Evolutionary conservation across 352 stramenopile species (phyloP).

Genomic region (Pythium grandisporangium): DNA sequence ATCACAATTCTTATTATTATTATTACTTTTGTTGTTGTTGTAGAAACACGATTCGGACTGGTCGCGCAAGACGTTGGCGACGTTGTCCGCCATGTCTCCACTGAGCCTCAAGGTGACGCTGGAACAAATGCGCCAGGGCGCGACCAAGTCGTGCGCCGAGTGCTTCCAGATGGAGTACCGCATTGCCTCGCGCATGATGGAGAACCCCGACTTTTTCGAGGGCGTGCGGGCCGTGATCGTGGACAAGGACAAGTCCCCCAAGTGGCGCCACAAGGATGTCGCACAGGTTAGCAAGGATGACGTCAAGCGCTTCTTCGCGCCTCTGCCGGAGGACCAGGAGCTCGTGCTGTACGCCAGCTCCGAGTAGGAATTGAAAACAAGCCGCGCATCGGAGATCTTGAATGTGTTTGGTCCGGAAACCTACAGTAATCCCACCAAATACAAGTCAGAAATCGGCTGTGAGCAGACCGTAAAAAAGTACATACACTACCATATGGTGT

Average conservation of each 20-base stretch:
- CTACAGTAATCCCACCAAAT: too few relatives aligned
- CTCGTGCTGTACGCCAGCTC: constrained; percentile 54
- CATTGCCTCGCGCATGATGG: constrained; percentile 75
- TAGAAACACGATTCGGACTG: constrained; percentile 65
- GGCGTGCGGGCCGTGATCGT: constrained; percentile 94
- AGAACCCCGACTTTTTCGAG: constrained; percentile 94
- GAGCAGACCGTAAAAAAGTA: too few relatives aligned
- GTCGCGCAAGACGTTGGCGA: constrained; percentile 67
- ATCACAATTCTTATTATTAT: too few relatives aligned
- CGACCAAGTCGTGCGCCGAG: constrained; percentile 75
- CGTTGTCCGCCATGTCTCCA: constrained; percentile 87
- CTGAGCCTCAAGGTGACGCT: constrained; percentile 93
- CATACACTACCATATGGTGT: too few relatives aligned
- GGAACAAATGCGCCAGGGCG: constrained; percentile 88
- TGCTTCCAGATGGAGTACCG: constrained; percentile 95
- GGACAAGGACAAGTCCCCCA: constrained; percentile 93
- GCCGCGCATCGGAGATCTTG: too few relatives aligned
- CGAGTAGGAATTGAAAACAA: constrained; percentile 16
- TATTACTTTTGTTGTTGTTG: too few relatives aligned
- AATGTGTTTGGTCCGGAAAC: too few relatives aligned
- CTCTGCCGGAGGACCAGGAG: constrained; percentile 64
- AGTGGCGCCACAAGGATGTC: constrained; percentile 76
- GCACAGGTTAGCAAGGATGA: constrained; percentile 49
- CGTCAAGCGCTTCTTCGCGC: constrained; percentile 78
- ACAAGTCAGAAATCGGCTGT: too few relatives aligned